phyloP scores from a whole-genome alignment of 116 monocot species.

The Posidonia oceanica region DNA sequence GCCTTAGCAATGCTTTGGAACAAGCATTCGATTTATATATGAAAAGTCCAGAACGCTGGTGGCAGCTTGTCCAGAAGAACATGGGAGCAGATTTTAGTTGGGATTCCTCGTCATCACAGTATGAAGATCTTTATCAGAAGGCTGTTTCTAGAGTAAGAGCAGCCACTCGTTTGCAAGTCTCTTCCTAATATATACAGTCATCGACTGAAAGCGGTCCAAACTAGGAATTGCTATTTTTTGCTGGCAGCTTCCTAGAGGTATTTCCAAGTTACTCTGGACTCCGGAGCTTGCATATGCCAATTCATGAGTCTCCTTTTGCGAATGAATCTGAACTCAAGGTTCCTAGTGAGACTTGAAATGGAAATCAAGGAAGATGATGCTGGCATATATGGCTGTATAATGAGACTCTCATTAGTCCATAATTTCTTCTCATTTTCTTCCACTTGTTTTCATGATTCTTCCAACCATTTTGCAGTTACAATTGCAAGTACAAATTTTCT shows the following conservation, averaged over 20 bases:
- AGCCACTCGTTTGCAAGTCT: neutral
- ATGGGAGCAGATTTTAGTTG: conserved; percentile 89
- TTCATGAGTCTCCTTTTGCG: too few species aligned
- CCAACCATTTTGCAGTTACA: neutral
- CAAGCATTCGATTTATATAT: conserved; percentile 59
- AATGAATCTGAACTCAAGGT: too few species aligned
- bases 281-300: too few species aligned
- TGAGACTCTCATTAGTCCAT: too few species aligned
- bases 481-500: neutral
- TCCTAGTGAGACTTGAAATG: too few species aligned
- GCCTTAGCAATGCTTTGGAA: conserved; percentile 51
- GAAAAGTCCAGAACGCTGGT: conserved; percentile 45
- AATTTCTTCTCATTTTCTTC: too few species aligned
- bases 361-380: too few species aligned
- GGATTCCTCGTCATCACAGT: conserved; percentile 66
- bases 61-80: conserved; percentile 50
- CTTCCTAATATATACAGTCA: neutral
- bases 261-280: too few species aligned
- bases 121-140: conserved; percentile 71
- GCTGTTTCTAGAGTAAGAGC: conserved; percentile 59
- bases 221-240: neutral
- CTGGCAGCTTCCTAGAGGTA: neutral
- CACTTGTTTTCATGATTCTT: too few species aligned
- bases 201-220: neutral
- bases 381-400: too few species aligned